Base-by-base conservation (phyloP, 2,329 filamentous ascomycete species). In the Pseudopithomyces chartarum region DNA sequence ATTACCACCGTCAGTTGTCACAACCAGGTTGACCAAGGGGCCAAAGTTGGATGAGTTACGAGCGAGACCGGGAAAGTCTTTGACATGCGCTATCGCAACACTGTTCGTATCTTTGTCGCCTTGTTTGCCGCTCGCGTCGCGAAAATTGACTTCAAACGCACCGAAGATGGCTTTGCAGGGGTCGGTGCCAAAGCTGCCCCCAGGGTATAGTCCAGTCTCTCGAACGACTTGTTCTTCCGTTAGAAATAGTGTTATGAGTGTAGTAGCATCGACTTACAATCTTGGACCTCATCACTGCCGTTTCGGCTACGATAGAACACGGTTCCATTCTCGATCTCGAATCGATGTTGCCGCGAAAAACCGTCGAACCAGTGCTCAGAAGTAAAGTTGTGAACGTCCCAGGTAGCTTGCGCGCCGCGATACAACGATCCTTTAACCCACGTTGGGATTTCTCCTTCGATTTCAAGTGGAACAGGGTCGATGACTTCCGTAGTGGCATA, bases 41-140 rank as follows among this genome's bases (percentile, higher is more conserved):
- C 56, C 56, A 39, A 58, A 58, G 47, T 58, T 58, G 7, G 56
- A 55, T 10, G 52, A 43, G 32, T 58, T 58, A 17, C 26, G 52
- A 13, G 38, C 52, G 3, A 58, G 47, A 13, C 56, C 56, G n/a
- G 56, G 56, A 26, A 58, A 58, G 26, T 58, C 49, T 34, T 52
- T 52, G 19, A 58, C 42, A 8, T 46, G 46, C 2, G 39, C 34
- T 13, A 58, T 36, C 6, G 29, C 11, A 6, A 56, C 38, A 11
- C 12, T 39, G 32, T 22, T 39, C 11, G 40, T 40, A 10, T 32
- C n/a, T 2, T 13, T 53, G 26, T 47, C 29, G 46, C 56, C 56
- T 13, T 47, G 36, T 15, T 26, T 33, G 4, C 44, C 40, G 50
- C 32, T 42, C 23, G 44, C 42, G 44, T 58, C 34, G 12, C 56